Percentiles rank a stretch among this genome's conserved stretches.
Evolutionary conservation across 495 filamentous ascomycete species (phyloP).

Genomic region (Hypoxylon fragiforme): DNA sequence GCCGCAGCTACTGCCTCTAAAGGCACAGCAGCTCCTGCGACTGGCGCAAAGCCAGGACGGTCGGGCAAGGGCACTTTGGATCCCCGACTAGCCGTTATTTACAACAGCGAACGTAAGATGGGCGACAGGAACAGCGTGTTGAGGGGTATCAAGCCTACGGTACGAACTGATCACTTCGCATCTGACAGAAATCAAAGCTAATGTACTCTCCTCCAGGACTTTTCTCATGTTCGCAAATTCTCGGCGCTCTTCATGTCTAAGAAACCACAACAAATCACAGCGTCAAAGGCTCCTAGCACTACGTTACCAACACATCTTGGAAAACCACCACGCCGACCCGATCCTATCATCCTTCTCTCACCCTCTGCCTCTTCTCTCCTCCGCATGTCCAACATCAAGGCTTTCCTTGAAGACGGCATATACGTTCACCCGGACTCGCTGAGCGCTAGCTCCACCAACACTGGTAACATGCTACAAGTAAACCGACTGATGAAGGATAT

Average conservation of each 20-base stretch:
- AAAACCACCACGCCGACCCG: conserved; percentile 65
- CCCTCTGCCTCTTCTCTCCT: conserved; percentile 97
- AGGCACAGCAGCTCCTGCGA: conserved; percentile 55
- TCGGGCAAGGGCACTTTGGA: conserved; percentile 68
- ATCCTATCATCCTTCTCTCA: conserved; percentile 97
- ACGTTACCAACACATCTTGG: conserved; percentile 50
- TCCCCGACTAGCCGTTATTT: conserved; percentile 81
- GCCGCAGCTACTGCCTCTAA: conserved; percentile 52
- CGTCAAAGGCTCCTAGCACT: conserved; percentile 42
- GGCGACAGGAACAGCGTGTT: conserved; percentile 89
- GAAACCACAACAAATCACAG: conserved; percentile 44
- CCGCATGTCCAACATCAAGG: conserved; percentile 95
- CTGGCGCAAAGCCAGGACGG: conserved; percentile 42
- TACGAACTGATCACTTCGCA: conserved; percentile 48
- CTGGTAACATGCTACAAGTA: conserved; percentile 79
- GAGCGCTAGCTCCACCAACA: conserved; percentile 54
- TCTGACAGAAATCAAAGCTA: background rate
- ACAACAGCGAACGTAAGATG: conserved; percentile 85
- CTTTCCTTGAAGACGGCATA: conserved; percentile 84
- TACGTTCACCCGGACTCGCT: conserved; percentile 79
- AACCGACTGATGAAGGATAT: conserved; percentile 76
- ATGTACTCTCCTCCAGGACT: conserved; percentile 66
- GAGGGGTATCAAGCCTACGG: conserved; percentile 85
- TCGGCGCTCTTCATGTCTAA: conserved; percentile 78
- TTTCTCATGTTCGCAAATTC: conserved; percentile 88